These are phyloP conservation scores for Diaporthe eres DNA, from an alignment of 2,329 filamentous ascomycete species.

Conservation along the genomic window DNA sequence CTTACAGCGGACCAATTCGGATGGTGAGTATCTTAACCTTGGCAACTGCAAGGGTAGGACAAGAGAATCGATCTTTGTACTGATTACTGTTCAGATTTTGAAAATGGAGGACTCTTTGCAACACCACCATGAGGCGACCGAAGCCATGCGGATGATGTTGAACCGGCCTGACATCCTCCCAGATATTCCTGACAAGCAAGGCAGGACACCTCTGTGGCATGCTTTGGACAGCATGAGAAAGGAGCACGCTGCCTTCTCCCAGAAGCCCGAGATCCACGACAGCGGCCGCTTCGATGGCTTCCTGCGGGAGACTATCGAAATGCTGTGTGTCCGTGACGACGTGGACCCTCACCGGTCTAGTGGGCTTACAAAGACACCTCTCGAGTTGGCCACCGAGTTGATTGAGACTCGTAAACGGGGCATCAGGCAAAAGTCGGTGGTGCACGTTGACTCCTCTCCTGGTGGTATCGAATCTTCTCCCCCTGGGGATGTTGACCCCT, in stretches of 20 bases:
- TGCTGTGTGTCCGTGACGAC: background rate
- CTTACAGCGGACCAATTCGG: background rate
- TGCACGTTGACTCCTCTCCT: background rate
- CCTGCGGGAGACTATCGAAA: background rate
- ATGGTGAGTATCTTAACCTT: background rate
- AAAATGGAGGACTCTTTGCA: background rate
- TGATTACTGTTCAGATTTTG: background rate
- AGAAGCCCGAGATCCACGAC: background rate
- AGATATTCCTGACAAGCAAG: background rate
- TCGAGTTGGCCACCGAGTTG: background rate
- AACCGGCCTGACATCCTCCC: background rate
- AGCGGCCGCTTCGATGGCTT: background rate
- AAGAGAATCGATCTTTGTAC: background rate
- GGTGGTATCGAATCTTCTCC: no score
- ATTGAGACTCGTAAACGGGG: background rate
- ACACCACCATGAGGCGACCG: background rate
- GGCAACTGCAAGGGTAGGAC: fast-evolving
- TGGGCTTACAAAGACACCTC: background rate
- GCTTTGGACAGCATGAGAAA: background rate
- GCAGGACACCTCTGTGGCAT: slow-evolving; percentile 1
- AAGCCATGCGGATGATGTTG: background rate
- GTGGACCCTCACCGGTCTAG: background rate
- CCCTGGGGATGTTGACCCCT: background rate
- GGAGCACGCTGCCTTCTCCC: background rate
- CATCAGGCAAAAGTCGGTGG: background rate